A percentile compares a stretch with the other conserved stretches of the same genome.
Evolutionary conservation across 306 rosid genomes (phyloP).

Genomic region (Begonia masoniana): DNA sequence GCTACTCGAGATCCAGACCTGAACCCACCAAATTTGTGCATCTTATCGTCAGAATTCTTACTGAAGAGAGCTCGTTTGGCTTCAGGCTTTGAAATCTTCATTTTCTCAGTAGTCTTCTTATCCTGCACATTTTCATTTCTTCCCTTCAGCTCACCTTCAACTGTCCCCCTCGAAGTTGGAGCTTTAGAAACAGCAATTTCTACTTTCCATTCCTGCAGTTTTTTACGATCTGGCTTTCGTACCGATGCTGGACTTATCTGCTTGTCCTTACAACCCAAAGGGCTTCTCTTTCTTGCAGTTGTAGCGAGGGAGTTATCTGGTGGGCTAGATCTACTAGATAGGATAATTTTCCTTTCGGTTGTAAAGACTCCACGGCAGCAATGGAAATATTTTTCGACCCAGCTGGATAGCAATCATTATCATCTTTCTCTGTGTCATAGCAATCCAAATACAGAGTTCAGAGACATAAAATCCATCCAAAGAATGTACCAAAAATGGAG

Average conservation of each 20-base stretch:
- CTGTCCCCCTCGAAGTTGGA: conserved; percentile 17
- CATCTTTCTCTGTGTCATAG: conserved; percentile 39
- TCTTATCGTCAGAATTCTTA: conserved; percentile 40
- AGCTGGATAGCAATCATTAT: conserved; percentile 42
- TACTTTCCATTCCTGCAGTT: conserved; percentile 37
- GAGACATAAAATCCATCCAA: no score
- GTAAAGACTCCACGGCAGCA: conserved; percentile 32
- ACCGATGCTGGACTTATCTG: conserved; percentile 25
- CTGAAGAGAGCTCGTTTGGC: conserved; percentile 34
- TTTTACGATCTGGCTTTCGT: conserved; percentile 30
- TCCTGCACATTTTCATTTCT: conserved; percentile 32
- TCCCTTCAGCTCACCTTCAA: conserved; percentile 27
- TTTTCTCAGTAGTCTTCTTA: conserved; percentile 29
- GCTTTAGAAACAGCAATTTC: conserved; percentile 25
- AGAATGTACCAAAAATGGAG: no score
- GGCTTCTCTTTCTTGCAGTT: conserved; percentile 38
- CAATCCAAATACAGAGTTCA: conserved; percentile 7
- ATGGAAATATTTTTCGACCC: conserved; percentile 33
- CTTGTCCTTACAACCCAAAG: conserved; percentile 26
- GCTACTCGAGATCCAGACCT: conserved; percentile 77
- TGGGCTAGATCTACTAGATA: conserved; percentile 35
- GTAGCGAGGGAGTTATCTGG: conserved; percentile 43
- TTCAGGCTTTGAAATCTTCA: conserved; percentile 35
- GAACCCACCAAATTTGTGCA: conserved; percentile 33
- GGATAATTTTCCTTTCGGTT: conserved; percentile 27